Base-by-base conservation (phyloP, 2,329 filamentous ascomycete species). In the Aspergillus piperis region DNA sequence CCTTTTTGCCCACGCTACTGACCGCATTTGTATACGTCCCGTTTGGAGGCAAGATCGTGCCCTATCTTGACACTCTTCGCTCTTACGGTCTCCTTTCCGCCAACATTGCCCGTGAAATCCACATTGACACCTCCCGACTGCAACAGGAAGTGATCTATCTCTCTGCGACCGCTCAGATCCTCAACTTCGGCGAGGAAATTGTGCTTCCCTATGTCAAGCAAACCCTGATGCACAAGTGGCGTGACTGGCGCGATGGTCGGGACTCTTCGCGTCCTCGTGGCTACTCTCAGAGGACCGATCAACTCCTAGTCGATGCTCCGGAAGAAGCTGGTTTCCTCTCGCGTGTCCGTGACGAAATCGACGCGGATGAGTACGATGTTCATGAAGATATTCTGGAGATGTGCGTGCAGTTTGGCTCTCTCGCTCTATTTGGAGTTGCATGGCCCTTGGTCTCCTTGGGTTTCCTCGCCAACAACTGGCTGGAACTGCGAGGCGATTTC, bases 1-100 rank as follows among this genome's bases (percentile, higher is more conserved):
- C 93, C 0, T 98, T 97, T 74, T 87, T 96, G 55, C 90, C 92
- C 1, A 88, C 96, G n/a, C 88, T 96, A 71, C 84, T 98, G 17
- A 97, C 93, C 0, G 91, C 93, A 0, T 98, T 97, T 68, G 87
- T 97, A 64, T 98, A 97, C 70, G 91, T 96, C 19, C 94, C 94
- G 0, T 98, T 98, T 69, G 94, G 91, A 13, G 86, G 88, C 61
- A 77, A 92, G 49, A 86, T 99, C 10, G 87, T 95, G 0, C 94
- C 95, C 0, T 90, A 96, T 71, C 86, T 99, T 4, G 88, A 96
- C 68, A 80, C 97, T 60, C 94, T 96, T 79, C 85, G 86, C 63
- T 78, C 88, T 13, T 88, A 89, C 0, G 64, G 66, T 2, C 19
- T 65, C 8, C 55, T 62, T 17, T 41, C 64, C 7, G 52, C 70